These are phyloP conservation scores for Plasmodium vivax DNA, from an alignment of 169 alveolate species.

Conservation along the genomic window DNA sequence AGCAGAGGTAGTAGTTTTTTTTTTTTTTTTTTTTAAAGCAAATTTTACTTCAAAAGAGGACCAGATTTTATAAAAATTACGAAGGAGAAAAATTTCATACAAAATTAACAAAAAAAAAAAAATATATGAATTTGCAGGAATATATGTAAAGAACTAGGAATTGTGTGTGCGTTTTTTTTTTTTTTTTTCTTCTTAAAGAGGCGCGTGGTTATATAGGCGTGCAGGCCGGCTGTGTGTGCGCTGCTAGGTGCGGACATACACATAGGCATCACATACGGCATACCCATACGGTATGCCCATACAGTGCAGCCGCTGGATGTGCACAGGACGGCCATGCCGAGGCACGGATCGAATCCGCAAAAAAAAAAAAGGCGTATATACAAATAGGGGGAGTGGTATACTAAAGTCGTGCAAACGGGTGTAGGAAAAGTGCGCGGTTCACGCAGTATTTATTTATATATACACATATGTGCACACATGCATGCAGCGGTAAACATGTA, in stretches of 20 bases:
- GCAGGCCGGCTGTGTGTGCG: neutral
- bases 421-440: neutral
- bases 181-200: neutral
- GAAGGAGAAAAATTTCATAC: slow-evolving; percentile 4
- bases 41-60: neutral
- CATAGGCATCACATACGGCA: neutral
- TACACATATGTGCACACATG: neutral
- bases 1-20: neutral
- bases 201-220: neutral
- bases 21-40: neutral
- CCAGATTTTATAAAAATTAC: neutral
- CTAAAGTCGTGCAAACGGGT: neutral
- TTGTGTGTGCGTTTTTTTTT: neutral
- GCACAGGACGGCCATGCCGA: neutral
- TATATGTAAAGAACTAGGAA: neutral
- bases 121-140: neutral
- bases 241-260: neutral
- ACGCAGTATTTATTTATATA: neutral
- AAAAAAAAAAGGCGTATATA: neutral
- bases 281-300: neutral
- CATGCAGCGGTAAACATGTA: neutral
- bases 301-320: neutral
- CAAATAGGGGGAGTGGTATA: neutral
- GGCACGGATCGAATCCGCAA: neutral
- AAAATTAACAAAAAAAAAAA: slow-evolving; percentile 33